Base-by-base conservation (phyloP, 805 yeast genomes). In the Sungouiozyma intestinalis region DNA sequence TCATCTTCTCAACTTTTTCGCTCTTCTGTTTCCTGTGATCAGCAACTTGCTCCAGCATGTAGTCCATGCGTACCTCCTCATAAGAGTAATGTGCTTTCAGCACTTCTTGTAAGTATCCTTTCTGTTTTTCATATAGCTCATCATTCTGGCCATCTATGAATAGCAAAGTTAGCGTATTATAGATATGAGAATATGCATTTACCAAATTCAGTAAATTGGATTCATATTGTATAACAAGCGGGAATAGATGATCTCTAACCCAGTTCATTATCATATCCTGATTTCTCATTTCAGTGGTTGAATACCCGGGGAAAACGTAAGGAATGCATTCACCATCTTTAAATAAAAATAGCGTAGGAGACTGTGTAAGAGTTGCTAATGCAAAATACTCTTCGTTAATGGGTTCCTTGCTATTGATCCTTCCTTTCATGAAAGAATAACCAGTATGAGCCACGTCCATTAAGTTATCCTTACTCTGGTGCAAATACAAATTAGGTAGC, bases 241-340 rank as follows among this genome's bases (percentile, higher is more conserved):
- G 86, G 37, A 65, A 58, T 16, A 75, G 64, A 48, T 73, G 67
- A 37, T 63, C 58, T 24, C 58, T 54, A 21, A 83, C 60, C 66
- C 81, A 83, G 14, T 69, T 55, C 48, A 68, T 54, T 8, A 83
- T 65, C 33, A 63, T 58, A 17, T 64, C 65, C 15, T 60, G 59
- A 48, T 74, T 69, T 48, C 92, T 69, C 43, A 73, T 69, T 49
- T 81, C 85, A 39, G 75, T 76, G 5, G 85, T 73, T 0, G 79
- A 77, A 60, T 74, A 77, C 43, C 75, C 77, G 49, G 74, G 82
- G 48, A 60, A 79, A 4, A 79, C 70, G 3, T 65, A 62, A 0
- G 84, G 71, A 27, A 72, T 53, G 42, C 74, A 54, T 13, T 76
- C 64, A 41, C 73, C 72, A 41, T 81, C 81, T 49, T 74, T 79